phyloP scores from a whole-genome alignment of 768 basidiomycete genomes.

The Lyophyllum semitale region DNA sequence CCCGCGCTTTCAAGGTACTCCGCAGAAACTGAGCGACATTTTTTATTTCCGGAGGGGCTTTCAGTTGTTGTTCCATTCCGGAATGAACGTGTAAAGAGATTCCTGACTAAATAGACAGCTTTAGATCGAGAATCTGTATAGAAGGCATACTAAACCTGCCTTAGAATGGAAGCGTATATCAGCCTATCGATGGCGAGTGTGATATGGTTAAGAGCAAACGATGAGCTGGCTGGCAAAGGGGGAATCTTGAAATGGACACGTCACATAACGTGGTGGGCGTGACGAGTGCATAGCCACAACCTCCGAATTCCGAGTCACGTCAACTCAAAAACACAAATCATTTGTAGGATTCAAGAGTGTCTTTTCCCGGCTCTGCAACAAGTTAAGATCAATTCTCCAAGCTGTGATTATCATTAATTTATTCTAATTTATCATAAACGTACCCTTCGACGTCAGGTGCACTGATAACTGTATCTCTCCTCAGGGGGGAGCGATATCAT shows the following conservation, averaged over 20 bases:
- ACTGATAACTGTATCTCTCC: too few relatives aligned
- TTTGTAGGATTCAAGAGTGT: too few relatives aligned
- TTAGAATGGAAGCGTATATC: not conserved
- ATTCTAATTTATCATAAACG: too few relatives aligned
- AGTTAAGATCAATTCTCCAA: too few relatives aligned
- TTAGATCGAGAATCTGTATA: too few relatives aligned
- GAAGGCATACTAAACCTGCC: not conserved
- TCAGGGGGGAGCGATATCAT: too few relatives aligned
- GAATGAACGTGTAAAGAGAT: not conserved
- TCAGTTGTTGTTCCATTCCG: conserved; percentile 70
- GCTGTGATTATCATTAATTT: too few relatives aligned
- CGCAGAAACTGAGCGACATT: conserved; percentile 88
- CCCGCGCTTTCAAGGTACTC: conserved; percentile 84
- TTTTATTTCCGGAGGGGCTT: conserved; percentile 78
- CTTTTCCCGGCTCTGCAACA: too few relatives aligned
- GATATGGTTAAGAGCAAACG: conserved; percentile 2
- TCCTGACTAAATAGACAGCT: not conserved
- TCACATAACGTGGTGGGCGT: conserved; percentile 11
- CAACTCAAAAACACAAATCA: too few relatives aligned
- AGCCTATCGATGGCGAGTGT: not conserved
- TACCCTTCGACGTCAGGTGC: too few relatives aligned
- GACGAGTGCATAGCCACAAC: conserved; percentile 15
- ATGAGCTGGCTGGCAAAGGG: conserved; percentile 12
- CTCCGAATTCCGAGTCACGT: not conserved
- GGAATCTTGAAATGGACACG: conserved; percentile 11